Evolutionary conservation across 2,329 filamentous ascomycete genomes (phyloP), one percentile per base, ranked within the genome.

Genomic region (Diplodia sapinea): DNA sequence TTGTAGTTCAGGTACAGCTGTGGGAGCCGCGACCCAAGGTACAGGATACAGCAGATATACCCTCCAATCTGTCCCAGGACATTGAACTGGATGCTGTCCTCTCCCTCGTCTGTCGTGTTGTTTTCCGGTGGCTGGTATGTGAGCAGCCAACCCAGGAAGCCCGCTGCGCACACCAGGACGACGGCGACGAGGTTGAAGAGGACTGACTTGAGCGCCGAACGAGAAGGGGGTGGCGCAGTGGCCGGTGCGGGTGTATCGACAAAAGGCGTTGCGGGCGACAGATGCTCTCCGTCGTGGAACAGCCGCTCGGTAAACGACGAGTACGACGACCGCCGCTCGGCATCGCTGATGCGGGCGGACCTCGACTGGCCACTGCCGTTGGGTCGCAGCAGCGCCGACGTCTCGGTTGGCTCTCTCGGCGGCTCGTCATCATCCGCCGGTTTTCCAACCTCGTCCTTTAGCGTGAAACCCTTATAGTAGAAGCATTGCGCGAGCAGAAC

Each of bases 1-100:
- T 92, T 88, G 82, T 92, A 96, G 79, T 98, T 99, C 65, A 98
- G 87, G 8, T 97, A 84, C 1, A 99, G 84, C 81, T 99, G 95
- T 0, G 95, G 95, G 7, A 98, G 80, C 9, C 95, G 90, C 0
- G 91, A 95, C 26, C 92, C 92, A 12, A 98, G 91, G 75, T 99
- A 98, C 5, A 97, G 84, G 1, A 88, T 83, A 2, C 95, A 93
- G 80, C 94, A 98, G 57, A 98, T 85, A 80, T 96, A 98, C 47
- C 95, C 95, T 73, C 97, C 98, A 57, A 96, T 82, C 76, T 99
- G 95, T 62, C 95, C 95, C 79, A 89, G 87, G 36, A 89, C 74
- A 73, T 90, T 93, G 80, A 97, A 91, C 1, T 83, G 79, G 11
- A 93, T 85, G 1, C 82, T 77, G 54, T 84, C 82, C 54, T 68